These are phyloP conservation scores for Warburgia ugandensis DNA, from an alignment of 164 flowering plant genomes.

Conservation along the genomic window DNA sequence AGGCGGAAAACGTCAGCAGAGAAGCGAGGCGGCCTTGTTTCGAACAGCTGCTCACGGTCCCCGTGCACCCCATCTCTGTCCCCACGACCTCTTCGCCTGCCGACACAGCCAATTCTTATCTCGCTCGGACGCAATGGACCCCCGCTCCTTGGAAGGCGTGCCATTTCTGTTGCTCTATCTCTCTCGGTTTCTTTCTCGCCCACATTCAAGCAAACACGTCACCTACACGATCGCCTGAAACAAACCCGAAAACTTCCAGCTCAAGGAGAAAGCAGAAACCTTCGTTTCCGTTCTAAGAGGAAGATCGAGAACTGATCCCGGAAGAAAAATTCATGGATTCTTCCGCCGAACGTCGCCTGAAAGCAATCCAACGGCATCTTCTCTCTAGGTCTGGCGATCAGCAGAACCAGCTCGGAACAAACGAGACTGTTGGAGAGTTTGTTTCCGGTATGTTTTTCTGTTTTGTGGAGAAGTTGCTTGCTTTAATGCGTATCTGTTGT, in stretches of 20 bases:
- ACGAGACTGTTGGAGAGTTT: slow-evolving; percentile 32
- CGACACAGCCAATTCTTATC: no score
- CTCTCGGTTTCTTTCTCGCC: background rate
- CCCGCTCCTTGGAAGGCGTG: slow-evolving; percentile 1
- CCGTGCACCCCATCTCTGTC: no score
- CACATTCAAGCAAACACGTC: background rate
- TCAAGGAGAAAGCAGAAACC: no score
- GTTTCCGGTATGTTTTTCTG: slow-evolving; percentile 14
- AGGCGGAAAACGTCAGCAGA: no score
- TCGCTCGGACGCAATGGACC: no score
- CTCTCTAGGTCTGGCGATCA: slow-evolving; percentile 9
- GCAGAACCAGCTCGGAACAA: slow-evolving; percentile 10
- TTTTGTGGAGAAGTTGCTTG: background rate
- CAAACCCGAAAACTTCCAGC: no score
- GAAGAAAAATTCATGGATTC: slow-evolving; percentile 21
- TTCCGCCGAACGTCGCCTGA: slow-evolving; percentile 29
- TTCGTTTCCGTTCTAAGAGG: no score
- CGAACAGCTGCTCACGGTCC: no score
- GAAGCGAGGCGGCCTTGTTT: no score
- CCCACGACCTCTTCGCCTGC: no score
- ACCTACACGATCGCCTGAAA: no score
- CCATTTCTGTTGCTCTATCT: background rate
- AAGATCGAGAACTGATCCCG: background rate
- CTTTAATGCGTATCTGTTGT: background rate
- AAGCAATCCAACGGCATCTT: slow-evolving; percentile 31